Percentiles rank a stretch among this genome's conserved stretches.
These are phyloP conservation scores for Beauveria australis DNA, from an alignment of 2,329 filamentous ascomycete species.

Conservation along the genomic window DNA sequence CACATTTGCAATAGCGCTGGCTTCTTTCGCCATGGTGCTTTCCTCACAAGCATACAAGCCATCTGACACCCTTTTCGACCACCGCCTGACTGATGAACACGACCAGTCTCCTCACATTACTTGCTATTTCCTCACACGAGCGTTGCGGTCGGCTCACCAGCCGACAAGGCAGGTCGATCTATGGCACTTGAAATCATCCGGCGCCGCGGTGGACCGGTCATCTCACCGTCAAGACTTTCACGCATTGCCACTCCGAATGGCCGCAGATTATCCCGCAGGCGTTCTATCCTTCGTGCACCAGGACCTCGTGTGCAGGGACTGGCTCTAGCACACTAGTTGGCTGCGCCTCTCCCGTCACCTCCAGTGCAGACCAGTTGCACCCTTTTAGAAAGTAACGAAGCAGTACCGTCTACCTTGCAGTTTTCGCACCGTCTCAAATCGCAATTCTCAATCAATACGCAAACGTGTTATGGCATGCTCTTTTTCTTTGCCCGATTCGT, in stretches of 20 bases:
- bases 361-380: not conserved
- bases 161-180: conserved; percentile 8
- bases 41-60: not conserved
- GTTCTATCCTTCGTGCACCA: not conserved
- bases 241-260: not conserved
- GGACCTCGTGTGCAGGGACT: not conserved
- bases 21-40: conserved; percentile 1
- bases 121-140: not conserved
- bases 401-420: not conserved
- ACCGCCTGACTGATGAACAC: conserved; percentile 6
- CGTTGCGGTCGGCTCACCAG: conserved; percentile 10
- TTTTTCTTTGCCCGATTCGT: not conserved
- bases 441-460: not conserved
- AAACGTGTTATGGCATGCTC: not conserved
- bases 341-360: not conserved
- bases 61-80: conserved; percentile 5
- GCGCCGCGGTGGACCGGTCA: conserved; percentile 1
- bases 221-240: not conserved
- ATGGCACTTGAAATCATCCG: not conserved
- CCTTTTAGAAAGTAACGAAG: not conserved
- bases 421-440: not conserved
- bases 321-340: not conserved
- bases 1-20: conserved; percentile 2
- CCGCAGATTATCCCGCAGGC: not conserved
- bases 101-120: not conserved